phyloP scores from a whole-genome alignment of 805 yeast species.

The Komagataella mondaviorum region DNA sequence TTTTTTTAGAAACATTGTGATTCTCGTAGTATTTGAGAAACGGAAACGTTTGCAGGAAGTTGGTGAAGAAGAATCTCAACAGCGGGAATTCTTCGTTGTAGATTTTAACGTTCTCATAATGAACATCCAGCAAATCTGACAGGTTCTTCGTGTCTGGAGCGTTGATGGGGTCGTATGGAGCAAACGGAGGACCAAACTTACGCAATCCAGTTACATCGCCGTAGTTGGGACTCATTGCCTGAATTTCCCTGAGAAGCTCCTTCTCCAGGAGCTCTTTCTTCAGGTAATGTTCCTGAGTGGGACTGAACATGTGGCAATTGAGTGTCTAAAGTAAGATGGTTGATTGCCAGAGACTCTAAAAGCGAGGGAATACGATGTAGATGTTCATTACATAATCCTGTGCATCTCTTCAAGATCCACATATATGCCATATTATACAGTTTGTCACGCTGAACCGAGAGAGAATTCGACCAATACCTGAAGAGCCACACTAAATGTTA shows the following conservation, averaged over 20 bases:
- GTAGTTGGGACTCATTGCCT: slow-evolving; percentile 25
- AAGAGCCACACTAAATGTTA: background rate
- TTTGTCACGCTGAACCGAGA: too few relatives aligned
- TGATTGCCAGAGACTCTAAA: background rate
- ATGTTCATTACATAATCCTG: background rate
- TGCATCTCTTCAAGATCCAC: background rate
- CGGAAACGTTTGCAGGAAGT: slow-evolving; percentile 62
- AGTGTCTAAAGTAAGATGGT: background rate
- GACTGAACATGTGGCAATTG: slow-evolving; percentile 18
- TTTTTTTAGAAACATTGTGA: slow-evolving; percentile 5
- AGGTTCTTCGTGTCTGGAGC: slow-evolving; percentile 9
- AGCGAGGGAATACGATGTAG: background rate
- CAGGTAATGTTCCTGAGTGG: slow-evolving; percentile 75
- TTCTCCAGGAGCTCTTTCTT: slow-evolving; percentile 66
- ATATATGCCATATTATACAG: background rate
- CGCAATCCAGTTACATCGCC: slow-evolving; percentile 51
- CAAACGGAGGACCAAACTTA: slow-evolving; percentile 70
- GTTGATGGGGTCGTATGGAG: slow-evolving; percentile 25
- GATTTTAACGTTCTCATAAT: slow-evolving; percentile 8
- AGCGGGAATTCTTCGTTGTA: slow-evolving; percentile 44
- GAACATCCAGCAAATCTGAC: slow-evolving; percentile 8
- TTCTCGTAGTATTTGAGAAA: slow-evolving; percentile 41
- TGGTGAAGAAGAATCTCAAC: slow-evolving; percentile 47
- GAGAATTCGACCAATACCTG: background rate
- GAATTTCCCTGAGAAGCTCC: slow-evolving; percentile 52